phyloP scores from a whole-genome alignment of 371 early-diverging fungal species.

The Smittium culicis region DNA sequence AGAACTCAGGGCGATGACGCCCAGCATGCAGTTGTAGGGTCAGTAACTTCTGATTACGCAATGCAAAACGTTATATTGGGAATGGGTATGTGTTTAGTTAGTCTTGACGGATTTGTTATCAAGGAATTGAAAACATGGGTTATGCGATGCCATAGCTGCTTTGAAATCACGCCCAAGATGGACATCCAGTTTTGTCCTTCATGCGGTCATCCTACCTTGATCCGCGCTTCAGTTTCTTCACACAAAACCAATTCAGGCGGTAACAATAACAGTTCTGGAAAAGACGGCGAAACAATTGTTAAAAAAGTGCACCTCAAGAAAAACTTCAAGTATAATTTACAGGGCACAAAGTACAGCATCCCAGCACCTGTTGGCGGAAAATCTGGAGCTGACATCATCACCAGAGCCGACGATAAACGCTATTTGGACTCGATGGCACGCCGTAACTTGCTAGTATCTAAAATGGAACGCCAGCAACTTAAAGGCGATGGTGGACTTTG shows the following conservation, averaged over 20 bases:
- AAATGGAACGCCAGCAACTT: constrained; percentile 36
- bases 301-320: constrained; percentile 69
- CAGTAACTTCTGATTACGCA: constrained; percentile 88
- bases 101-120: constrained; percentile 71
- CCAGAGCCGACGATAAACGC: constrained; percentile 75
- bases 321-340: constrained; percentile 76
- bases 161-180: constrained; percentile 69
- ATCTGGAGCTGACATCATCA: constrained; percentile 53
- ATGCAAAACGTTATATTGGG: constrained; percentile 94
- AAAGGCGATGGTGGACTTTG: constrained; percentile 36
- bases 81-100: constrained; percentile 73
- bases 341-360: constrained; percentile 80
- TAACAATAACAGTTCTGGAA: constrained; percentile 14
- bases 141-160: constrained; percentile 90
- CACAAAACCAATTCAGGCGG: neutral
- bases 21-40: constrained; percentile 53
- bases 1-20: constrained; percentile 21
- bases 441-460: constrained; percentile 28
- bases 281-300: constrained; percentile 64
- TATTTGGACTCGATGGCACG: constrained; percentile 28
- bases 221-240: constrained; percentile 51
- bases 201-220: constrained; percentile 82
- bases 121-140: constrained; percentile 71
- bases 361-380: constrained; percentile 75
- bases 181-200: constrained; percentile 82